These are phyloP conservation scores for Platanthera guangdongensis DNA, from an alignment of 106 monocot species.

Conservation along the genomic window DNA sequence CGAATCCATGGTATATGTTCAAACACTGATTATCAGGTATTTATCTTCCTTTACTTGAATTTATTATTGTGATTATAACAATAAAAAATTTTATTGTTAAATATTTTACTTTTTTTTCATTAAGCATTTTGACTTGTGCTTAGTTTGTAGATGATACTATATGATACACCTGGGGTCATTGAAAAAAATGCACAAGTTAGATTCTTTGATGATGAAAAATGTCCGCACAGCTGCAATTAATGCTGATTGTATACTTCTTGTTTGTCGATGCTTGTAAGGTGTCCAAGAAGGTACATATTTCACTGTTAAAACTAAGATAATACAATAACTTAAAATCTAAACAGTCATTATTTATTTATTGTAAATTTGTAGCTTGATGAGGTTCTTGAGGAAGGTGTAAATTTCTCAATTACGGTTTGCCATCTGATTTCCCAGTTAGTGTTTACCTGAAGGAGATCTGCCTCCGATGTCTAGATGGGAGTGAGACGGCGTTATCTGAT, in stretches of 20 bases:
- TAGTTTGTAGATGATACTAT: constrained; percentile 96
- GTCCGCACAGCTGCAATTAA: constrained; percentile 75
- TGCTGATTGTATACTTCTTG: constrained; percentile 88
- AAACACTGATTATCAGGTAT: constrained; percentile 85
- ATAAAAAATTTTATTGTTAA: neutral
- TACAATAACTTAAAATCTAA: neutral
- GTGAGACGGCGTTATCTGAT: too few relatives aligned
- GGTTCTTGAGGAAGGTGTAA: constrained; percentile 80
- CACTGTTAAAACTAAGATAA: neutral
- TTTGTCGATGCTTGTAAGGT: constrained; percentile 90
- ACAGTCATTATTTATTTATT: constrained; percentile 2
- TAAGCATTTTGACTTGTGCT: constrained; percentile 28
- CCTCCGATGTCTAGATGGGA: too few relatives aligned
- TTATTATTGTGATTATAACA: neutral
- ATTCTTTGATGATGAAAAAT: constrained; percentile 98
- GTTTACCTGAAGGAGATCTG: too few relatives aligned
- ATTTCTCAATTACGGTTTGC: too few relatives aligned
- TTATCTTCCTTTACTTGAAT: constrained; percentile 10
- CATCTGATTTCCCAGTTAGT: too few relatives aligned
- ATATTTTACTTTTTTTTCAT: neutral
- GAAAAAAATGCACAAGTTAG: constrained; percentile 90
- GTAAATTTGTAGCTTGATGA: constrained; percentile 64
- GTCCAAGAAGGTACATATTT: constrained; percentile 62
- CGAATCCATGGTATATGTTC: constrained; percentile 97
- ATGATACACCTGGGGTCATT: constrained; percentile 95